Conservation (phyloP, 2,329 filamentous ascomycete genomes). For the Saccharata proteae region DNA sequence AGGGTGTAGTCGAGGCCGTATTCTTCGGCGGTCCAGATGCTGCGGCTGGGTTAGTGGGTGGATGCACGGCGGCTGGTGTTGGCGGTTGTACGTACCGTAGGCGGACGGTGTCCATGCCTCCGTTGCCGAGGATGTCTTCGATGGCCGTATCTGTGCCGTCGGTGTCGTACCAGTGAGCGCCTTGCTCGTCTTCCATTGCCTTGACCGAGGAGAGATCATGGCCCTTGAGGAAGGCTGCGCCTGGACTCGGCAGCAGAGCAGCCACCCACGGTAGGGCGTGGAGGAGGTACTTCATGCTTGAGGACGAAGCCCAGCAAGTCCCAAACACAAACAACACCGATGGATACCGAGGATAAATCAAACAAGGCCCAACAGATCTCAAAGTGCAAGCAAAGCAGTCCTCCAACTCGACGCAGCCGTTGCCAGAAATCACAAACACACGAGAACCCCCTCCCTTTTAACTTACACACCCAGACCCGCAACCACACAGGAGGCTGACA, state of each 20-base stretch:
- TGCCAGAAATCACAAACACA: no score
- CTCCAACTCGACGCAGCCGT: no score
- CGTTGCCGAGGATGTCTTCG: slow-evolving; percentile 4
- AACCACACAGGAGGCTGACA: no score
- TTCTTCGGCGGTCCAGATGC: slow-evolving; percentile 55
- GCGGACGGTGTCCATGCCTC: slow-evolving; percentile 9
- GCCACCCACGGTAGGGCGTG: slow-evolving; percentile 5
- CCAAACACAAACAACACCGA: no score
- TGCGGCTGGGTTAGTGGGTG: slow-evolving; percentile 1
- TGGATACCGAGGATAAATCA: no score
- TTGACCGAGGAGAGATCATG: slow-evolving; percentile 7
- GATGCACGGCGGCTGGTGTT: slow-evolving; percentile 60
- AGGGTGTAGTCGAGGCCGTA: slow-evolving; percentile 63
- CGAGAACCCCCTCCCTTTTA: no score
- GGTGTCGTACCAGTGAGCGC: slow-evolving; percentile 2
- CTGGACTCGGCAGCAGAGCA: slow-evolving; percentile 1
- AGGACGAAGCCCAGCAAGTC: no score
- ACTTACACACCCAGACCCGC: no score
- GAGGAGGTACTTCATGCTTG: not conserved
- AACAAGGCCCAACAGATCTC: no score
- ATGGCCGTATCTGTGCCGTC: slow-evolving; percentile 2
- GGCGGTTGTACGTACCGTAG: slow-evolving; percentile 37
- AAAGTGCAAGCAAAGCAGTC: no score
- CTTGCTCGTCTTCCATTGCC: slow-evolving; percentile 6
- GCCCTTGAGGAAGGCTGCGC: slow-evolving; percentile 4